Base-by-base conservation (phyloP, 768 basidiomycete species). In the Tremella yokohamensis region DNA sequence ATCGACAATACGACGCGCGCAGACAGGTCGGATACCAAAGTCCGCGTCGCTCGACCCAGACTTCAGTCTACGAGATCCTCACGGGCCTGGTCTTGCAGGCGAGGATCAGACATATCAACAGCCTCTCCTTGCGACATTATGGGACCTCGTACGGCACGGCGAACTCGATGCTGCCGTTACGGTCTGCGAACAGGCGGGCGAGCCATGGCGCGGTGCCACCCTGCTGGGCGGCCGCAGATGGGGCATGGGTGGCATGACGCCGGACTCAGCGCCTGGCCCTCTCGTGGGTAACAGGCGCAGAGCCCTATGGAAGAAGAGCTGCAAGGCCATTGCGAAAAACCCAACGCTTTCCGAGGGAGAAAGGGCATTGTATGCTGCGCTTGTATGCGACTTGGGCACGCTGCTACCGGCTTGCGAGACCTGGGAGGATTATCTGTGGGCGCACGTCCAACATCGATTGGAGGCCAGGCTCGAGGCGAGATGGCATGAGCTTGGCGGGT, bases 381-480 rank as follows among this genome's bases (percentile, higher is more conserved):
- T 99, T 8, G 85, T 77, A 4, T 79, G 79, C 81, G 24, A 93
- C 85, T 29, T 87, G 81, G 12, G 83, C 81, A 47, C 85, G 82
- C 74, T 80, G 1, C 85, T 87, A 61, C 81, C 85, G 0, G 84
- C 87, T 2, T 93, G 90, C 69, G 78, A 85, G 34, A 87, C 88
- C 19, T 98, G 94, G 93, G 89, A 93, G 69, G 96, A 99, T 69
- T 87, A 93, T 70, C 80, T 98, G 0, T 99, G 96, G 96, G 90
- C 89, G 0, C 86, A 89, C 57, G 79, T 92, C 51, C 65, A 61
- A 37, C 85, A 90, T 64, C 85, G 87, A 58, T 83, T 87, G 71
- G 86, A 84, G 45, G 81, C 80, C 26, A 85, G 87, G 60, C 82
- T 97, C 68, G 73, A 80, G 9, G 40, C 51, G 16, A 39, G 56